A percentile compares a stretch with the other conserved stretches of the same genome.
These are phyloP conservation scores for Eimeria acervulina DNA, from an alignment of 169 alveolate genomes.

Conservation along the genomic window DNA sequence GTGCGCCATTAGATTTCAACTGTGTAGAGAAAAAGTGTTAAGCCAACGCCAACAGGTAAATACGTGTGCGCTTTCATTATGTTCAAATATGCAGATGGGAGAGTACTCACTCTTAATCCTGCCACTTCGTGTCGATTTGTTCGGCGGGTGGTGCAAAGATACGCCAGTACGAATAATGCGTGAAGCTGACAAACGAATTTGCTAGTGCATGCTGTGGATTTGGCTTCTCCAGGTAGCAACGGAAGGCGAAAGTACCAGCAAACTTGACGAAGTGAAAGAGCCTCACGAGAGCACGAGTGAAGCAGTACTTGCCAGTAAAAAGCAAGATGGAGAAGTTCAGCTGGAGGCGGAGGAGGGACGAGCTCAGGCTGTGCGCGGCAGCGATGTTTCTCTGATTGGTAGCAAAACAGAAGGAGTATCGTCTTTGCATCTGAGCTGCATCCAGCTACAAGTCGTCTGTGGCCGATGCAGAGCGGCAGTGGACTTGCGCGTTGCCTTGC, in stretches of 20 bases:
- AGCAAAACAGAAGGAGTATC: conserved; percentile 49
- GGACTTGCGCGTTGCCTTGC: conserved; percentile 67
- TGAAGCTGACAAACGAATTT: not conserved
- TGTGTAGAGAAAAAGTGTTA: conserved; percentile 68
- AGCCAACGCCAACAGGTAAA: conserved; percentile 33
- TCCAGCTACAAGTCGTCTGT: conserved; percentile 73
- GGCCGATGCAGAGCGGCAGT: conserved; percentile 66
- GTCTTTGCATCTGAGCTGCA: conserved; percentile 61
- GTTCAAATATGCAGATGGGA: no score
- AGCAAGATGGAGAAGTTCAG: conserved; percentile 15
- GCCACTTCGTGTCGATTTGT: not conserved
- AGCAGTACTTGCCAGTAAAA: not conserved
- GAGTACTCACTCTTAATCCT: not conserved
- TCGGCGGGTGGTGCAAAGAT: not conserved
- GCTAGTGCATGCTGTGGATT: not conserved
- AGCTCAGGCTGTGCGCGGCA: conserved; percentile 16
- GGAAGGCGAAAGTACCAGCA: not conserved
- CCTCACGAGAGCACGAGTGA: not conserved
- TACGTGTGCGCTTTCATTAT: not conserved
- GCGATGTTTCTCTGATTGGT: conserved; percentile 55
- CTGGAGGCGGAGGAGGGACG: not conserved
- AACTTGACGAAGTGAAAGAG: not conserved
- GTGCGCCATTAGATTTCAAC: conserved; percentile 80
- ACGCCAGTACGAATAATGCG: not conserved
- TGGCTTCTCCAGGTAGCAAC: conserved; percentile 2